Base-by-base conservation (phyloP, 1,284 basidiomycete genomes). In the Papiliotrema nemorosa region DNA sequence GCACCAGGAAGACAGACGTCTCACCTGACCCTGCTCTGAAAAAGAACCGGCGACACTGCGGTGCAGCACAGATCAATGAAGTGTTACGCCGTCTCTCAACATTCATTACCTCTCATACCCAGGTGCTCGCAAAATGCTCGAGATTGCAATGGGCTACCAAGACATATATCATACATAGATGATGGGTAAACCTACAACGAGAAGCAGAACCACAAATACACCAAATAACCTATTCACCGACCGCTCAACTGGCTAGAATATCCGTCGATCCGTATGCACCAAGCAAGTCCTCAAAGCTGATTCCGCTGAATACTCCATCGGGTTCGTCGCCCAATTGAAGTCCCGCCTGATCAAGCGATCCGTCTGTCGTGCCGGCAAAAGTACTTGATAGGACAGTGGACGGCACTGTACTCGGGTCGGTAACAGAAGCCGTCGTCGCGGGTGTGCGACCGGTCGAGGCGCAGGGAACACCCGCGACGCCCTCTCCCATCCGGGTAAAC, bases 401-500 rank as follows among this genome's bases (percentile, higher is more conserved):
- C 37, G 37, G 20, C 18, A 18, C 14, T 20, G 37, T 38, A 18
- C 12, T 21, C 20, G 7, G 14, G n/a, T n/a, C n/a, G n/a, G n/a
- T n/a, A n/a, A n/a, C n/a, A n/a, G n/a, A n/a, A n/a, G n/a, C n/a
- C n/a, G 26, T n/a, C 41, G 21, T 26, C 18, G 24, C 37, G 10
- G 21, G 21, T 3, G 29, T 44, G 3, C 26, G 9, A 5, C 14
- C n/a, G 5, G 18, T 20, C 14, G 27, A 21, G n/a, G 42, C 5
- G 29, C 9, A 7, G 14, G 29, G 29, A 31, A 26, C 26, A 31
- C 14, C 42, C 10, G 21, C 44, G 2, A 57, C 51, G 0, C 68
- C 70, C 53, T 72, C 70, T 13, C 70, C 70, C 39, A 66, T 66
- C 16, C 70, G 48, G 10, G 70, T 69, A 41, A 76, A 73, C 5